Evolutionary conservation across 2,329 filamentous ascomycete genomes (phyloP), one percentile per base, ranked within the genome.

Genomic region (Aspergillus brunneoviolaceus): DNA sequence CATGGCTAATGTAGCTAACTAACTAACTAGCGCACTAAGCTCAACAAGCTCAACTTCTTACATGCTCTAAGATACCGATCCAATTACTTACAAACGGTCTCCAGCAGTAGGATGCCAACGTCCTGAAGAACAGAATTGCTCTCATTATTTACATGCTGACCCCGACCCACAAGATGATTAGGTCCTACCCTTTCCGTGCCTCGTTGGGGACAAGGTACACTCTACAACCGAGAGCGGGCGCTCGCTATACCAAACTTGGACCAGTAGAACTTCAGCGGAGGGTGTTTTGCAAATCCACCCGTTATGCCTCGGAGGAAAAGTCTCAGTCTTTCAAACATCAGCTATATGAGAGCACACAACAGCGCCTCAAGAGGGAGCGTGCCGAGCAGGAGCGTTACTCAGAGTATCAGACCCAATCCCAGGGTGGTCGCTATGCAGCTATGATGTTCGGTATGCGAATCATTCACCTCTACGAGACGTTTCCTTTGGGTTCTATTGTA

Each of bases 291-390:
- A 45, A 19, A 45, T 16, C 39, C 16, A 45, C 39, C 16, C 39
- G 39, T 16, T 45, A 19, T 45, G 16, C 39, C 47, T 65, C 66
- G 47, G 69, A 71, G 48, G 69, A 75, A 35, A 72, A 74, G 55
- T 64, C 62, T 29, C 76, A 76, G 60, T 80, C 82, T 1, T 88
- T 88, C 76, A 83, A 85, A 69, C 80, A 81, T 35, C 85, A 88
- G 70, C 67, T 89, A 49, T 87, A 86, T 63, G 83, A 87, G 69
- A 87, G 84, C 64, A 87, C 86, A 14, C 76, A 81, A 47, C 80
- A 85, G 67, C 80, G 86, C 49, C 70, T 88, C 61, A 77, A 84
- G 70, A 80, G 82, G 53, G 86, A 88, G 67, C 80, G 83, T 57
- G 82, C 80, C 25, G 82, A 86, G 68, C 82, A 86, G 68, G 77